A percentile compares a stretch with the other conserved stretches of the same genome.
Conservation (phyloP, 2,329 filamentous ascomycete genomes). For the Verruconis gallopava region DNA sequence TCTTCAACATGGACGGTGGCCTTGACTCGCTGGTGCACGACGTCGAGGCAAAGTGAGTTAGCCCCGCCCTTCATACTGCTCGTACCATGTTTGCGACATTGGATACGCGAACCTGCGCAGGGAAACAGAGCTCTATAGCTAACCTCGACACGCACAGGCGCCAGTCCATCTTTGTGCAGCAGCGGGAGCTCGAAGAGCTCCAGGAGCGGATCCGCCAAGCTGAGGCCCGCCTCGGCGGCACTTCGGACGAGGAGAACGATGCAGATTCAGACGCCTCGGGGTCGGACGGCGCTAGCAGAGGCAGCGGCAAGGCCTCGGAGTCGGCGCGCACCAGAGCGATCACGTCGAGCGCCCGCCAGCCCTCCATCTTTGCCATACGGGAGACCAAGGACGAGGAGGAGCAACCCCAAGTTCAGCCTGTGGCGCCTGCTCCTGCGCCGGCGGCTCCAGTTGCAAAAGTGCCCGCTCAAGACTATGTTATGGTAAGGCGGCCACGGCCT, state of each 20-base stretch:
- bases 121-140: too few relatives aligned
- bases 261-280: neutral
- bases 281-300: neutral
- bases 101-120: slow-evolving; percentile 7
- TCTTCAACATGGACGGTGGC: slow-evolving; percentile 77
- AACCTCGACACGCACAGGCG: too few relatives aligned
- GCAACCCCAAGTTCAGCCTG: neutral
- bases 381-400: slow-evolving; percentile 7
- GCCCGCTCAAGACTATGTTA: slow-evolving; percentile 7
- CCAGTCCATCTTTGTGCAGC: slow-evolving; percentile 60
- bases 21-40: slow-evolving; percentile 60
- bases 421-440: neutral
- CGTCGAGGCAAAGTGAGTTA: slow-evolving; percentile 68
- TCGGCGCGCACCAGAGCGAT: neutral
- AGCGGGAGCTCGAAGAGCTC: slow-evolving; percentile 71
- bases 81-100: neutral
- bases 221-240: slow-evolving; percentile 52
- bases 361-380: slow-evolving; percentile 5
- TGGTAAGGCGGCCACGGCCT: slow-evolving; percentile 8
- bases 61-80: neutral
- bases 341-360: neutral
- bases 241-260: slow-evolving; percentile 21
- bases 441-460: slow-evolving; percentile 1
- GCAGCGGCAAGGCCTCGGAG: neutral
- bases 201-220: slow-evolving; percentile 75